phyloP scores from a whole-genome alignment of 176 grass and related monocot species.

The Olyra latifolia region DNA sequence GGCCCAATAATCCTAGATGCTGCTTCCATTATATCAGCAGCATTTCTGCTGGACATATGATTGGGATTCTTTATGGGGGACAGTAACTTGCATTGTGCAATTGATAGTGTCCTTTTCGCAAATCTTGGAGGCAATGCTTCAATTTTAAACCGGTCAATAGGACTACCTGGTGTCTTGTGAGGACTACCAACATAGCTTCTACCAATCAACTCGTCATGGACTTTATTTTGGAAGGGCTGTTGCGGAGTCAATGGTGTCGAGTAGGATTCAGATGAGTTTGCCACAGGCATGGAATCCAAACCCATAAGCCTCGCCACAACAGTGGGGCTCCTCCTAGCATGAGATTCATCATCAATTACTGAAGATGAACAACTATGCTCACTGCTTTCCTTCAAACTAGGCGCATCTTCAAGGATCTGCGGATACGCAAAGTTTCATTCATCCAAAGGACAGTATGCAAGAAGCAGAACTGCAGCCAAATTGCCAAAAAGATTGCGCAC shows the following conservation, averaged over 20 bases:
- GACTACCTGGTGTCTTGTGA: slow-evolving; percentile 76
- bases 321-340: slow-evolving; percentile 45
- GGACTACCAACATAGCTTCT: slow-evolving; percentile 44
- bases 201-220: slow-evolving; percentile 31
- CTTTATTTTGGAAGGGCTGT: slow-evolving; percentile 17
- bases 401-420: slow-evolving; percentile 69
- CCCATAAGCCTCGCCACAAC: slow-evolving; percentile 95
- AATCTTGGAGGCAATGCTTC: slow-evolving; percentile 66
- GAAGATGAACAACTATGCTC: slow-evolving; percentile 76
- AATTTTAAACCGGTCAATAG: slow-evolving; percentile 77
- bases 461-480: background rate
- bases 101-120: slow-evolving; percentile 53
- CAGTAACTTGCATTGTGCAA: slow-evolving; percentile 55
- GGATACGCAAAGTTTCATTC: slow-evolving; percentile 6
- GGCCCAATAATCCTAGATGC: slow-evolving; percentile 68
- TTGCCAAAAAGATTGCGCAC: background rate
- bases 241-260: slow-evolving; percentile 29
- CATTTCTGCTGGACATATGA: slow-evolving; percentile 63
- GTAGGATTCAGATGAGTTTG: slow-evolving; percentile 46
- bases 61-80: slow-evolving; percentile 61
- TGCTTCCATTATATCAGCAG: slow-evolving; percentile 76
- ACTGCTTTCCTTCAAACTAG: slow-evolving; percentile 60
- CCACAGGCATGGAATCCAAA: slow-evolving; percentile 73
- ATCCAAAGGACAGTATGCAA: background rate
- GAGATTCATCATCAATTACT: slow-evolving; percentile 61